Evolutionary conservation across 2,329 filamentous ascomycete species (phyloP), one percentile per base, ranked within the genome.

Genomic region (Ambrosiella beaveri): DNA sequence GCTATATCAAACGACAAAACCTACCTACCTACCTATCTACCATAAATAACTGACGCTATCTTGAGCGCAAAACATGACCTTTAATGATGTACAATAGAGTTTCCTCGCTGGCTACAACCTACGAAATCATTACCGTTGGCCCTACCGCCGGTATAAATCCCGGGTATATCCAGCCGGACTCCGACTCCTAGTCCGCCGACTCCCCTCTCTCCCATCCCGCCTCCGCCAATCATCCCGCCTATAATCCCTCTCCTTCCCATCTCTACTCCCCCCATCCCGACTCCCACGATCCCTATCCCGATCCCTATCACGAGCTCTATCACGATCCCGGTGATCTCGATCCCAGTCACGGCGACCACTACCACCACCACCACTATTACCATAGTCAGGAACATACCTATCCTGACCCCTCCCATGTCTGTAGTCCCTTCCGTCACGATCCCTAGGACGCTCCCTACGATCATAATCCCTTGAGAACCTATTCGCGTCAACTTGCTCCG

Each of bases 241-340:
- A 27, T 27, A 27, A 27, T 51, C 47, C 50, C 69, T 68, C 37
- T 74, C 72, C 61, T 73, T 66, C 36, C 74, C 70, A 50, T 71
- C 70, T 13, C 39, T 37, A 7, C 49, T 49, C 38, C 71, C 67
- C 41, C 71, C 65, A 58, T 70, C 67, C 6, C 67, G 65, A 38
- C 67, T 64, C 17, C 68, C 57, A 3, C 75, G 75, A 38, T 77
- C 76, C 56, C 77, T 76, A 1, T 75, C 76, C 61, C 77, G 74
- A 19, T 74, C 66, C 56, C 77, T 73, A 64, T 65, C 38, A 63
- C 64, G n/a, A 61, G 64, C 56, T 69, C 64, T 57, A 63, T 66
- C 13, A 62, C 67, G 7, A 64, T 67, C 37, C 64, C 67, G 15
- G 62, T 63, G 5, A 65, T 67, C n/a, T 64, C 67, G 7, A 64